Evolutionary conservation across 805 yeast genomes (phyloP).

Genomic region (Yueomyces sp.): DNA sequence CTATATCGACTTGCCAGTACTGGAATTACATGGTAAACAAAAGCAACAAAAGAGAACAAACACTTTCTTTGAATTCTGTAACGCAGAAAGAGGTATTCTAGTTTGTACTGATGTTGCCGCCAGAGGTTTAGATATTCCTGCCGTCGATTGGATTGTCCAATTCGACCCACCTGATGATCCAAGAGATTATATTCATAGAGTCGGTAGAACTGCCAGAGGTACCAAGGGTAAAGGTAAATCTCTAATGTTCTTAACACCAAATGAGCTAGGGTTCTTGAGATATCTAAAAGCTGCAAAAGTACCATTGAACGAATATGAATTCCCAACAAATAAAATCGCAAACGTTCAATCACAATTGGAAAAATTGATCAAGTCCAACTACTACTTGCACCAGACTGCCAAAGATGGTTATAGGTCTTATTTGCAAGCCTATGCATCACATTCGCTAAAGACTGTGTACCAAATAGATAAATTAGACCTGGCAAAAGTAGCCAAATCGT

Average conservation of each 20-base stretch:
- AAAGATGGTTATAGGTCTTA: conserved; percentile 96
- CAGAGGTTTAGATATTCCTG: conserved; percentile 95
- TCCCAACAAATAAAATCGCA: conserved; percentile 87
- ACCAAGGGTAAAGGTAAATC: conserved; percentile 83
- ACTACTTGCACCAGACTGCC: conserved; percentile 89
- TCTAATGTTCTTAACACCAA: conserved; percentile 87
- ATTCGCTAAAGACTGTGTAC: conserved; percentile 89
- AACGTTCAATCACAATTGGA: conserved; percentile 91
- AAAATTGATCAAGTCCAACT: conserved; percentile 81
- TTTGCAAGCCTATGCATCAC: conserved; percentile 94
- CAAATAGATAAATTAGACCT: conserved; percentile 91
- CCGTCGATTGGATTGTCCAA: conserved; percentile 98
- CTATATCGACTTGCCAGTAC: conserved; percentile 92
- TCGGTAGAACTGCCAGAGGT: conserved; percentile 98
- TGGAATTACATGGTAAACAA: conserved; percentile 95
- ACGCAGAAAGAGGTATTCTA: conserved; percentile 86
- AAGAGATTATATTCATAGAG: conserved; percentile 96
- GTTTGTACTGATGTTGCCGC: conserved; percentile 99
- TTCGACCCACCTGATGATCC: conserved; percentile 99
- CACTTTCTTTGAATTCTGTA: conserved; percentile 95
- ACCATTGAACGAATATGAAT: conserved; percentile 93
- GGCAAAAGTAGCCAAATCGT: conserved; percentile 88
- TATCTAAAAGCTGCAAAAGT: conserved; percentile 94
- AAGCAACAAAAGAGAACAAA: conserved; percentile 98
- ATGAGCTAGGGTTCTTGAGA: conserved; percentile 86